Evolutionary conservation across 352 stramenopile species (phyloP).

Genomic region (Peronosclerospora sorghi): DNA sequence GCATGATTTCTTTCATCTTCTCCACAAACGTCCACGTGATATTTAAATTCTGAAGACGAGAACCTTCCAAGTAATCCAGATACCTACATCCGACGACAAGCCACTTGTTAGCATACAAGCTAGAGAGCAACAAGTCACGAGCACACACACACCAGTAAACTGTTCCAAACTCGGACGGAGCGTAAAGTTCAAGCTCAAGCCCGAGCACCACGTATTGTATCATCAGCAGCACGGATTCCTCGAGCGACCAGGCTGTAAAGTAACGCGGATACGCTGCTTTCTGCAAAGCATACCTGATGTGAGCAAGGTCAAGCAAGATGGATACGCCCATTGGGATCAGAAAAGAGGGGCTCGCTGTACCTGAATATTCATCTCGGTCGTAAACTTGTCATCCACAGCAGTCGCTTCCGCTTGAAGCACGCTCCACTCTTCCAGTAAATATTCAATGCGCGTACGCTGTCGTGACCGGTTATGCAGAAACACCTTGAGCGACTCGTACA

Average conservation of each 20-base stretch:
- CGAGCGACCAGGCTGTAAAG: conserved; percentile 75
- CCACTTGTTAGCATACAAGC: not conserved
- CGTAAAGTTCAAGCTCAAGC: conserved; percentile 69
- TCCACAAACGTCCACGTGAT: conserved; percentile 75
- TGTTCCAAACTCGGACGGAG: conserved; percentile 53
- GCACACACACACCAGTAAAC: conserved; percentile 54
- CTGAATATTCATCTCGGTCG: conserved; percentile 72
- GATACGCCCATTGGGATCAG: not conserved
- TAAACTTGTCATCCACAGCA: conserved; percentile 71
- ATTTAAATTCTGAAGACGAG: conserved; percentile 70
- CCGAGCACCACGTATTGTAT: conserved; percentile 68
- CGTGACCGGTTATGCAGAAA: conserved; percentile 72
- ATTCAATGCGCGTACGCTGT: conserved; percentile 70
- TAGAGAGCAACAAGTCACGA: not conserved
- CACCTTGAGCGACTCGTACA: conserved; percentile 79
- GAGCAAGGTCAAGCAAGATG: conserved; percentile 1
- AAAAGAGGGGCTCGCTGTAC: no score
- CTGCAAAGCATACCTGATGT: conserved; percentile 8
- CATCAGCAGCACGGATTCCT: conserved; percentile 64
- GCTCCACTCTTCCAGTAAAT: conserved; percentile 73
- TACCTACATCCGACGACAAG: conserved; percentile 30
- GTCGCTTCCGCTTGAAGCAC: conserved; percentile 61
- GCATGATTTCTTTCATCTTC: conserved; percentile 69
- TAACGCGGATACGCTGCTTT: conserved; percentile 71
- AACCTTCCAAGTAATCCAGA: conserved; percentile 76